Percentiles rank a stretch among this genome's conserved stretches.
Conservation (phyloP, 164 flowering plant genomes). For the Tetracentron sinense region DNA sequence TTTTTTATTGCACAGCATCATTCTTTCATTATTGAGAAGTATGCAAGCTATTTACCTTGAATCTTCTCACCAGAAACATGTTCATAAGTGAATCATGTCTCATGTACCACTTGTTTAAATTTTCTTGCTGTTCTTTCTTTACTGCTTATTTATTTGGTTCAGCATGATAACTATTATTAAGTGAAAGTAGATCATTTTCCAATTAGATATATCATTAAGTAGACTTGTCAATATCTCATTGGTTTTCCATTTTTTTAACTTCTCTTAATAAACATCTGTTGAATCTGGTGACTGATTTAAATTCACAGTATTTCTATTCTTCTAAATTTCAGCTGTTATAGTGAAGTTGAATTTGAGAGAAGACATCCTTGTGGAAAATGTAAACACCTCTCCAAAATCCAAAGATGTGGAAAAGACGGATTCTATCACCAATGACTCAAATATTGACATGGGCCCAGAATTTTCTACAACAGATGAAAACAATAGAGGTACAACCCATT, state of each 20-base stretch:
- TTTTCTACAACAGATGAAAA: constrained; percentile 22
- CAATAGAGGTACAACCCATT: constrained; percentile 31
- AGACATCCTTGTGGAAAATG: constrained; percentile 17
- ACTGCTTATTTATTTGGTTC: neutral
- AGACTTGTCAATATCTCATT: too few species aligned
- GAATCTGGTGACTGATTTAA: too few species aligned
- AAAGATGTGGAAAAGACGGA: constrained; percentile 13
- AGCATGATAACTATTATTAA: too few species aligned
- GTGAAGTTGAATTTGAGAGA: constrained; percentile 35
- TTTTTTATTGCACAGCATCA: too few species aligned
- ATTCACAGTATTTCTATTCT: neutral
- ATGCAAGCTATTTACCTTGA: too few species aligned
- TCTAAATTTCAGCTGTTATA: constrained; percentile 40
- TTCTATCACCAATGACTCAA: constrained; percentile 13
- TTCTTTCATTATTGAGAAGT: too few species aligned
- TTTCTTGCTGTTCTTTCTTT: neutral
- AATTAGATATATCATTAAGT: too few species aligned
- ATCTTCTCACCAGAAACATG: too few species aligned
- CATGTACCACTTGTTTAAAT: neutral
- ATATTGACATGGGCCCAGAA: constrained; percentile 21
- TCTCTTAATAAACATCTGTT: too few species aligned
- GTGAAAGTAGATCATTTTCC: neutral
- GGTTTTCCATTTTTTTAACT: neutral
- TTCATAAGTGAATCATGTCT: too few species aligned
- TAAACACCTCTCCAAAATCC: constrained; percentile 17